These are phyloP conservation scores for Tolypocladium amazonense DNA, from an alignment of 2,329 filamentous ascomycete genomes.

Conservation along the genomic window DNA sequence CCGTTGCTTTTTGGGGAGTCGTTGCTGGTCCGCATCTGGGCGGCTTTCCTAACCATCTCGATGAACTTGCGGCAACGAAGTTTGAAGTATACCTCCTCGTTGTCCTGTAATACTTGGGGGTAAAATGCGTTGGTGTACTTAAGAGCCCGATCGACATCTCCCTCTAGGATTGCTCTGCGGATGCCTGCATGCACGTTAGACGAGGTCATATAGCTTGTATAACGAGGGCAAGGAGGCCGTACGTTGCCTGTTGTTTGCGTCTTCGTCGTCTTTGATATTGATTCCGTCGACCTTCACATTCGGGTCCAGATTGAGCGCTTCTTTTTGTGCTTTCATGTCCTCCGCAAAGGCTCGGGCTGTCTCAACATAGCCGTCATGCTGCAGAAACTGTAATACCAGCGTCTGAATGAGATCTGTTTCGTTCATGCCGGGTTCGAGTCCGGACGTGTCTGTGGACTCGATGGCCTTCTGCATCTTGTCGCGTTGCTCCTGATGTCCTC, in stretches of 20 bases:
- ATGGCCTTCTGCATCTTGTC: constrained; percentile 51
- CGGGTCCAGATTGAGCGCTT: constrained; percentile 52
- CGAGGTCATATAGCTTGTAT: background rate
- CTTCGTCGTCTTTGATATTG: constrained; percentile 68
- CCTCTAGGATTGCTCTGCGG: constrained; percentile 75
- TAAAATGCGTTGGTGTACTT: constrained; percentile 72
- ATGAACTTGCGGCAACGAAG: constrained; percentile 87
- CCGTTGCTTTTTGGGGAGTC: constrained; percentile 32
- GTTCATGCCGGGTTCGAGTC: constrained; percentile 50
- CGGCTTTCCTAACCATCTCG: constrained; percentile 76
- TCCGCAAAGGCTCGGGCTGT: constrained; percentile 80
- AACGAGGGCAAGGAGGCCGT: constrained; percentile 19
- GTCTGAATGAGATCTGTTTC: constrained; percentile 76
- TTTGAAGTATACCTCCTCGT: constrained; percentile 79
- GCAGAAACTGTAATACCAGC: constrained; percentile 74
- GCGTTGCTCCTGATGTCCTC: constrained; percentile 43
- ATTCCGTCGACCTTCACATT: constrained; percentile 43
- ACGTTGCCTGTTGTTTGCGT: constrained; percentile 83
- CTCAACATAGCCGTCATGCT: constrained; percentile 92
- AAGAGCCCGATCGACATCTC: constrained; percentile 85
- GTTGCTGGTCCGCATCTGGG: constrained; percentile 47
- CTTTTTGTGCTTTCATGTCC: constrained; percentile 66
- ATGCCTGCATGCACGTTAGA: constrained; percentile 50
- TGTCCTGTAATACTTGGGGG: constrained; percentile 65
- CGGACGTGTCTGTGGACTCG: constrained; percentile 41